Conservation (phyloP, 495 filamentous ascomycete genomes). For the Extremus antarcticus region DNA sequence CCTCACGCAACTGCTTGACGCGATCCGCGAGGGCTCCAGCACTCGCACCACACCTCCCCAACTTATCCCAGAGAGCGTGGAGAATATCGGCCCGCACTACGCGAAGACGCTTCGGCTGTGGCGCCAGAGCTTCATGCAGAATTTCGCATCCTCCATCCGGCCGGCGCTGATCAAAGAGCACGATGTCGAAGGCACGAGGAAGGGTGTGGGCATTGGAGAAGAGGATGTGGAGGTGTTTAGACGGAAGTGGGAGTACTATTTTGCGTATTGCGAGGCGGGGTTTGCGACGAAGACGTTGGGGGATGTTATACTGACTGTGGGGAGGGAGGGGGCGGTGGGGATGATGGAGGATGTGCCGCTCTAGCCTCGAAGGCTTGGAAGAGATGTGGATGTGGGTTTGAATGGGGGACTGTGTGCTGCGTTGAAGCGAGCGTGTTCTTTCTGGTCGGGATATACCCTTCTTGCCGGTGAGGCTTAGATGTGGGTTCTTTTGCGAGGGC, state of each 20-base stretch:
- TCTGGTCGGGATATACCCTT: background rate
- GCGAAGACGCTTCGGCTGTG: conserved; percentile 56
- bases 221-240: conserved; percentile 52
- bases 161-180: conserved; percentile 44
- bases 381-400: background rate
- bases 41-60: conserved; percentile 27
- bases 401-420: background rate
- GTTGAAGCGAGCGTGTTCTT: background rate
- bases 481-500: background rate
- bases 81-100: conserved; percentile 63
- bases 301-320: conserved; percentile 57
- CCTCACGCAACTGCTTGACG: conserved; percentile 48
- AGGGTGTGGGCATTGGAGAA: conserved; percentile 35
- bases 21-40: conserved; percentile 46
- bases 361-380: conserved; percentile 17
- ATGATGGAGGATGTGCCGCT: conserved; percentile 56
- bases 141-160: conserved; percentile 47
- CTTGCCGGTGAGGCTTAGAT: background rate
- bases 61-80: conserved; percentile 49
- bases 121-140: conserved; percentile 50
- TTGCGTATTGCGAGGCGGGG: conserved; percentile 61
- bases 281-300: conserved; percentile 59
- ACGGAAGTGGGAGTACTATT: conserved; percentile 69
- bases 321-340: conserved; percentile 53
- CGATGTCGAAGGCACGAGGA: conserved; percentile 14